Percentiles rank a stretch among this genome's conserved stretches.
Conservation (phyloP, 371 early-diverging fungal species). For the Mortierella sp. region DNA sequence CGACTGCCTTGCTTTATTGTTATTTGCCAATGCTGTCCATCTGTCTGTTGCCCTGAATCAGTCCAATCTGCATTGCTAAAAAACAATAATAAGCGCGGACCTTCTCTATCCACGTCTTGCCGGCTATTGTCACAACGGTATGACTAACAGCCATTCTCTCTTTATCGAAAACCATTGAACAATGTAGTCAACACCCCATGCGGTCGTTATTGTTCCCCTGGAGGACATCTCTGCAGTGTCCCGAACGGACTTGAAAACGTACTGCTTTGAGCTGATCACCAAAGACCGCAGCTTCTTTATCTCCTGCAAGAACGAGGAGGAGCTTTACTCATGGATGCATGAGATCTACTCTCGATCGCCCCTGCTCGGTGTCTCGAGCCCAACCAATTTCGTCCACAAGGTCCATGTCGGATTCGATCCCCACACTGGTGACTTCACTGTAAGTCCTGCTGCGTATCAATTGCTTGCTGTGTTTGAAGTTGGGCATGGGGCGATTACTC, state of each 20-base stretch:
- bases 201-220: constrained; percentile 83
- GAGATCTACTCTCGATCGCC: constrained; percentile 91
- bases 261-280: constrained; percentile 91
- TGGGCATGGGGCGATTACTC: neutral
- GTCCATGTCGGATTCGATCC: constrained; percentile 98
- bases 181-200: constrained; percentile 74
- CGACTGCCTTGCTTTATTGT: neutral
- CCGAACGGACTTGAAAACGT: constrained; percentile 86
- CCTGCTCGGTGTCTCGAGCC: constrained; percentile 88
- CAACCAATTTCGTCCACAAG: constrained; percentile 95
- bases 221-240: constrained; percentile 88
- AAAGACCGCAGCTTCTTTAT: constrained; percentile 89
- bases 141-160: neutral
- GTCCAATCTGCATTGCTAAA: neutral
- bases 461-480: neutral
- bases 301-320: constrained; percentile 92
- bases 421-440: constrained; percentile 84
- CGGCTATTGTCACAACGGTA: neutral
- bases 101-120: neutral
- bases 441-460: constrained; percentile 8
- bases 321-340: constrained; percentile 97
- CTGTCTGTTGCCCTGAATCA: constrained; percentile 4
- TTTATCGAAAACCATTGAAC: neutral
- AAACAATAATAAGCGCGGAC: neutral
- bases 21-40: neutral